Percentiles rank a stretch among this genome's conserved stretches.
Evolutionary conservation across 495 filamentous ascomycete genomes (phyloP).

Genomic region (Xylaria sp.): DNA sequence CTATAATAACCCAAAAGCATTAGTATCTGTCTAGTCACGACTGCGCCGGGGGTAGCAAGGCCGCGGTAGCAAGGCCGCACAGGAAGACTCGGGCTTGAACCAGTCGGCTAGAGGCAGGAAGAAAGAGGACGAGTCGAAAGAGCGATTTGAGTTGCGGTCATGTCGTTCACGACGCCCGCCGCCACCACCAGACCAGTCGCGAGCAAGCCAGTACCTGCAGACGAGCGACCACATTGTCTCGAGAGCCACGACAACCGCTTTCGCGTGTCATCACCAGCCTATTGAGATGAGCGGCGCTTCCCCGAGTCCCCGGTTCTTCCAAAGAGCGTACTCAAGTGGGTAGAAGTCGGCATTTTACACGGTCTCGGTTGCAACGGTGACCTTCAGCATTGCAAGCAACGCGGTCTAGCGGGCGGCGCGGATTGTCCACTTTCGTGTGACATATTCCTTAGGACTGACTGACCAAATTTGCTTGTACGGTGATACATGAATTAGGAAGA

Average conservation of each 20-base stretch:
- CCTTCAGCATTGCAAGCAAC: background rate
- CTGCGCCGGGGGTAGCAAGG: background rate
- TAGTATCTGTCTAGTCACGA: background rate
- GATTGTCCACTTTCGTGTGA: conserved; percentile 26
- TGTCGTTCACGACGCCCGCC: conserved; percentile 13
- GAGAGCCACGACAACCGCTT: conserved; percentile 12
- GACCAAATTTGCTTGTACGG: background rate
- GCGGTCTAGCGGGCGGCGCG: conserved; percentile 2
- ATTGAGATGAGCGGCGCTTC: conserved; percentile 6
- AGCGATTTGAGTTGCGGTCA: background rate
- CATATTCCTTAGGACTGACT: conserved; percentile 16
- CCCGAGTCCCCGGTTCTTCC: conserved; percentile 24
- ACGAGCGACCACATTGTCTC: conserved; percentile 15
- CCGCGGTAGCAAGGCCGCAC: background rate
- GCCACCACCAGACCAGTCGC: conserved; percentile 5
- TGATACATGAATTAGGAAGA: background rate
- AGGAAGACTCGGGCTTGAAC: background rate
- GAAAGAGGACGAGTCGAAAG: background rate
- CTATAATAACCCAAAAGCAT: background rate
- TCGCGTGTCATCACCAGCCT: background rate
- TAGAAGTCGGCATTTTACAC: conserved; percentile 25
- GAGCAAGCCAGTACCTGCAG: conserved; percentile 5
- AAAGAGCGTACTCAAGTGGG: conserved; percentile 28
- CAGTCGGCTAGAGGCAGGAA: background rate
- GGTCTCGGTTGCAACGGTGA: conserved; percentile 14